These are phyloP conservation scores for Canariomyces notabilis DNA, from an alignment of 2,329 filamentous ascomycete genomes.

Conservation along the genomic window DNA sequence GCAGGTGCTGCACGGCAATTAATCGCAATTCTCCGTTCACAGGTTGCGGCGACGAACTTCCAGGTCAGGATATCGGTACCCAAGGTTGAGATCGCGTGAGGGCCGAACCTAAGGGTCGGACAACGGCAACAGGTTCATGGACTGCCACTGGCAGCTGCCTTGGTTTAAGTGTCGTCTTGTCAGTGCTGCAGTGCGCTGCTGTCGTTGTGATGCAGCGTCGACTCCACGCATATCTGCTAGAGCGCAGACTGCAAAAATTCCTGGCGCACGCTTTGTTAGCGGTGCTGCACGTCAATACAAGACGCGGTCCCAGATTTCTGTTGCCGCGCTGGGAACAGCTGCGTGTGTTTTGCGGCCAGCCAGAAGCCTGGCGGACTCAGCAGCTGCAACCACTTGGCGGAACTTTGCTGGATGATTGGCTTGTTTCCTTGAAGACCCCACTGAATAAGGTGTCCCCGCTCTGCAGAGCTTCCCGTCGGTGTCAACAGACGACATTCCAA, in stretches of 20 bases:
- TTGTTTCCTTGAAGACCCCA: neutral
- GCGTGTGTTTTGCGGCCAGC: slow-evolving; percentile 12
- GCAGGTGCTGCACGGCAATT: neutral
- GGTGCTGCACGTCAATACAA: slow-evolving; percentile 39
- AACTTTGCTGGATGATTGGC: slow-evolving; percentile 8
- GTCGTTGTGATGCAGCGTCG: slow-evolving; percentile 15
- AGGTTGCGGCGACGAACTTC: too few relatives aligned
- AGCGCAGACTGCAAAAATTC: slow-evolving; percentile 14
- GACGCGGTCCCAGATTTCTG: slow-evolving; percentile 31
- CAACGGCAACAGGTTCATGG: neutral
- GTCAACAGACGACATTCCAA: too few relatives aligned
- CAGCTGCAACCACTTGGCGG: neutral
- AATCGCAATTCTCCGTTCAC: too few relatives aligned
- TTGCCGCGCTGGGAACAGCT: too few relatives aligned
- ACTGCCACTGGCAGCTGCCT: neutral
- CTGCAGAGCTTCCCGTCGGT: too few relatives aligned
- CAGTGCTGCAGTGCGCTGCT: slow-evolving; percentile 10
- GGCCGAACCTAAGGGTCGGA: neutral
- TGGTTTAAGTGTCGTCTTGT: slow-evolving; percentile 3
- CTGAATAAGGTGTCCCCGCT: too few relatives aligned
- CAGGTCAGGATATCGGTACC: too few relatives aligned
- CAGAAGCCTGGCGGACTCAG: slow-evolving; percentile 4
- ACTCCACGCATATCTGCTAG: slow-evolving; percentile 18
- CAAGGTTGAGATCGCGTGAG: neutral
- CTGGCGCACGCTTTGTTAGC: slow-evolving; percentile 14